Conservation (phyloP, 129 eudicot species). For the Logfia minima region DNA sequence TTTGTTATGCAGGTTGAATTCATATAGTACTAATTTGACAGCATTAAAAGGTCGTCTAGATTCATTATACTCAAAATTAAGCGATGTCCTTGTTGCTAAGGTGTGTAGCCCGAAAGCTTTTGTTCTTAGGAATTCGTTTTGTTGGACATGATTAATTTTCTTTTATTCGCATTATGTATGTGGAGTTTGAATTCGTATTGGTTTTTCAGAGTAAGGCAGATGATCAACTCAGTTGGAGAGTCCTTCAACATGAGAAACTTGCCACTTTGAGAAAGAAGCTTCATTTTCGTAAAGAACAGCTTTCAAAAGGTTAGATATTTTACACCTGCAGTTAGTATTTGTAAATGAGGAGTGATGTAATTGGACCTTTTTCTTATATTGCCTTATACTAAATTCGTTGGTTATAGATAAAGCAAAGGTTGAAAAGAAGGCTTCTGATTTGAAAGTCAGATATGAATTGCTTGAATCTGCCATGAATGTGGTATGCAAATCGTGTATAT, state of each 20-base stretch:
- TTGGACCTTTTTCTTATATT: not conserved
- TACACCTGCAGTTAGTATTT: not conserved
- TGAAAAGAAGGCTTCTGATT: slow-evolving; percentile 63
- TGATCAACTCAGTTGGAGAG: slow-evolving; percentile 88
- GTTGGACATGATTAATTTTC: not conserved
- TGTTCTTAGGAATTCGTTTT: not conserved
- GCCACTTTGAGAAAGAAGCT: slow-evolving; percentile 24
- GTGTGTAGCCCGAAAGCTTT: slow-evolving; percentile 29
- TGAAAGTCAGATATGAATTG: slow-evolving; percentile 66
- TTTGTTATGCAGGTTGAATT: slow-evolving; percentile 58
- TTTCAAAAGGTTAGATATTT: not conserved
- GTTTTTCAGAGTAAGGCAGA: slow-evolving; percentile 82
- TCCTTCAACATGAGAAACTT: slow-evolving; percentile 81
- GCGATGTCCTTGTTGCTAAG: slow-evolving; percentile 73
- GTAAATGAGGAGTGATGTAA: not conserved
- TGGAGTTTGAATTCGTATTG: slow-evolving; percentile 5
- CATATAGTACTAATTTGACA: slow-evolving; percentile 60
- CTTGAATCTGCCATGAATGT: slow-evolving; percentile 71
- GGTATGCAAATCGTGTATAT: slow-evolving; percentile 43
- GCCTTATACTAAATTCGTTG: not conserved
- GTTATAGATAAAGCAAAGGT: slow-evolving; percentile 41
- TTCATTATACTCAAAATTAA: slow-evolving; percentile 49
- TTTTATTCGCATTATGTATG: not conserved
- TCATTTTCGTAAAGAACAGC: not conserved
- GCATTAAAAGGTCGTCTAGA: slow-evolving; percentile 67